Conservation (phyloP, 352 stramenopile species). For the Phytopythium delawarense region DNA sequence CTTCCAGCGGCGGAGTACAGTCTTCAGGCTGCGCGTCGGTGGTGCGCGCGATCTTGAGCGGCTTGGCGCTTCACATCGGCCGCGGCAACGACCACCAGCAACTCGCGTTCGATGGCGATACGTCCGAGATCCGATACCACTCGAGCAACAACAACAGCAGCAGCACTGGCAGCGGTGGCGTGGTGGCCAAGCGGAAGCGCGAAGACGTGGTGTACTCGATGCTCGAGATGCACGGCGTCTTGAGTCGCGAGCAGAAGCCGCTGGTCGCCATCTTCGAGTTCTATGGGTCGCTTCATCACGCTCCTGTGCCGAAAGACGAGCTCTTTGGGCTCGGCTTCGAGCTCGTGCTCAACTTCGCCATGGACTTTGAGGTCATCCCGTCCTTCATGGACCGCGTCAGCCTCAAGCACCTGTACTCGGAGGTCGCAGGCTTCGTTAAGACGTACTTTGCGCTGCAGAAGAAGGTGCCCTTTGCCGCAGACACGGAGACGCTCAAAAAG, state of each 20-base stretch:
- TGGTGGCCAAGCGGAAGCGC: constrained; percentile 24
- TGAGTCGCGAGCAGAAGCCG: constrained; percentile 63
- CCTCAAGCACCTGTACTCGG: constrained; percentile 64
- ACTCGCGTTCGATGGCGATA: constrained; percentile 4
- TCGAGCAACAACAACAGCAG: constrained; percentile 8
- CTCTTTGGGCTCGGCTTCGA: constrained; percentile 60
- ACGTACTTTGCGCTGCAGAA: constrained; percentile 54
- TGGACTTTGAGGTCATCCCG: constrained; percentile 79
- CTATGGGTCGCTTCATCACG: constrained; percentile 54
- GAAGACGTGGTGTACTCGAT: constrained; percentile 73
- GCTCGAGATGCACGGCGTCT: constrained; percentile 66
- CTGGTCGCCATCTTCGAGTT: constrained; percentile 70
- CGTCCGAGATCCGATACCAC: constrained; percentile 13
- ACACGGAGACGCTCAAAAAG: constrained; percentile 69
- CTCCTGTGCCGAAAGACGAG: constrained; percentile 34
- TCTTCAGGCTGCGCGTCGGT: constrained; percentile 20
- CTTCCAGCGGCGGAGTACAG: constrained; percentile 4
- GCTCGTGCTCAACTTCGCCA: constrained; percentile 60
- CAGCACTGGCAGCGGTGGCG: not conserved
- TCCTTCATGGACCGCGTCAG: constrained; percentile 78
- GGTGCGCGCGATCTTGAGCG: constrained; percentile 45
- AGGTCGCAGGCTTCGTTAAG: constrained; percentile 57
- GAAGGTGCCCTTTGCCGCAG: constrained; percentile 43
- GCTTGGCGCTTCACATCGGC: constrained; percentile 38
- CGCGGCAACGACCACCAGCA: constrained; percentile 18